phyloP scores from a whole-genome alignment of 1,139 yeast species.

The Saccharomyces hybrid region DNA sequence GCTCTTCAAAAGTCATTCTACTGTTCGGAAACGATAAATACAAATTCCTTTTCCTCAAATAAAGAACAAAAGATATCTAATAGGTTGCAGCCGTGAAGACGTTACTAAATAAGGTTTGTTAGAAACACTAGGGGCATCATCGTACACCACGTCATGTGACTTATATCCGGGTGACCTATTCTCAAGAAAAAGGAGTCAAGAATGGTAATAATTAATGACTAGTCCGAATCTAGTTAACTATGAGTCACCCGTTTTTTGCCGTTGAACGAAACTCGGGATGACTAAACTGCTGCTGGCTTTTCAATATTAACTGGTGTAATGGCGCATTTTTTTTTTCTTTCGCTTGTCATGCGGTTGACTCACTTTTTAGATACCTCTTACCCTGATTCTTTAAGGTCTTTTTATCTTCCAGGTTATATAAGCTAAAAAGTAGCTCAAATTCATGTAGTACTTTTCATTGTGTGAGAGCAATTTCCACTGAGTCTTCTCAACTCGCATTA shows the following conservation, averaged over 20 bases:
- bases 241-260: not conserved
- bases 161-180: not conserved
- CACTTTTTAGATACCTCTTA: not conserved
- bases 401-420: not conserved
- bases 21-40: too few relatives aligned
- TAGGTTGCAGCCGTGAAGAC: too few relatives aligned
- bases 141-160: too few relatives aligned
- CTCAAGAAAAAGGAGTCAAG: not conserved
- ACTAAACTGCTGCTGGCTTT: not conserved
- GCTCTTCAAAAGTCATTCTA: too few relatives aligned
- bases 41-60: not conserved
- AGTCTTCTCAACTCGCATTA: not conserved
- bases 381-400: not conserved
- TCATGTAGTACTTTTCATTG: not conserved
- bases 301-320: not conserved
- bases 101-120: too few relatives aligned
- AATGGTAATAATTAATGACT: not conserved
- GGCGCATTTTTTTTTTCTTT: not conserved
- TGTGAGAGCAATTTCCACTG: not conserved
- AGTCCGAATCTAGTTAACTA: not conserved
- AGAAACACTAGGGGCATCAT: too few relatives aligned
- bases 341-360: not conserved
- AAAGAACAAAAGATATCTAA: not conserved
- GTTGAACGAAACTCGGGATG: not conserved
- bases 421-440: not conserved